These are phyloP conservation scores for Passalora sequoiae DNA, from an alignment of 2,329 filamentous ascomycete genomes.

Conservation along the genomic window DNA sequence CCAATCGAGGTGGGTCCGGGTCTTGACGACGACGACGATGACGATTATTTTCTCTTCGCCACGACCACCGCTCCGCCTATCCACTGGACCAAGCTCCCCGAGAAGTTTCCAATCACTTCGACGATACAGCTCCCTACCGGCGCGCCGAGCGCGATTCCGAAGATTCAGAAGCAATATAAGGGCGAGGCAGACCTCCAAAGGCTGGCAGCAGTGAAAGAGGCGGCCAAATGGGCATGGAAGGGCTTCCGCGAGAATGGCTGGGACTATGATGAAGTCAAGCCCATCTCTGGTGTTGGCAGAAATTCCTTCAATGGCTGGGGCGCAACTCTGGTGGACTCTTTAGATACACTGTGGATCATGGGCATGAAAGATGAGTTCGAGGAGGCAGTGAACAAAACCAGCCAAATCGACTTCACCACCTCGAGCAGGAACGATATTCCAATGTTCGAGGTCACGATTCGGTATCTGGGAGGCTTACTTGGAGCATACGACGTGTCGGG, in stretches of 20 bases:
- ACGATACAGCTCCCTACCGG: conserved; percentile 72
- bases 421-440: conserved; percentile 65
- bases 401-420: conserved; percentile 76
- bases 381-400: conserved; percentile 65
- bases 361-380: conserved; percentile 73
- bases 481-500: conserved; percentile 81
- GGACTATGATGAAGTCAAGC: conserved; percentile 79
- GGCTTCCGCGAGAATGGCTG: conserved; percentile 77
- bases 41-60: neutral
- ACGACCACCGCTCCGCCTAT: conserved; percentile 8
- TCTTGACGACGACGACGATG: conserved; percentile 6
- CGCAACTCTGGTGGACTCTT: conserved; percentile 74
- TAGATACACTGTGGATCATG: conserved; percentile 87
- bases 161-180: conserved; percentile 68
- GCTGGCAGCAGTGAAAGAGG: conserved; percentile 62
- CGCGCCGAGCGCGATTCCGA: conserved; percentile 63
- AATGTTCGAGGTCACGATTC: conserved; percentile 88
- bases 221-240: conserved; percentile 73
- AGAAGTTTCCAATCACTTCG: conserved; percentile 66
- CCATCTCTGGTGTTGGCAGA: conserved; percentile 60
- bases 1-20: conserved; percentile 8
- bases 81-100: conserved; percentile 69
- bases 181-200: conserved; percentile 58
- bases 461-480: conserved; percentile 81
- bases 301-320: conserved; percentile 92